phyloP scores from a whole-genome alignment of 768 basidiomycete species.

The Hypsizygus marmoreus region DNA sequence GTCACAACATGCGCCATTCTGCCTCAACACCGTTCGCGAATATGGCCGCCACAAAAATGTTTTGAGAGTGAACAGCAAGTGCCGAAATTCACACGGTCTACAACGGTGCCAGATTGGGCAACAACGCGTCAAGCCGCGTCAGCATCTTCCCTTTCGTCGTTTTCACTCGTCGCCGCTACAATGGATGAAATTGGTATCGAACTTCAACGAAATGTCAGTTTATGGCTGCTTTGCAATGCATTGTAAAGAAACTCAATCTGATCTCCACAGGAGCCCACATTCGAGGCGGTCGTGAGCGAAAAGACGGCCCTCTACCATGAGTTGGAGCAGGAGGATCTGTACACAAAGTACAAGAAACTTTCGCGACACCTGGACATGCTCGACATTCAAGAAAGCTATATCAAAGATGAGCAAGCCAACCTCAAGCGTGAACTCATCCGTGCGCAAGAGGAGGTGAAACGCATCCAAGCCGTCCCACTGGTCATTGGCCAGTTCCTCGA shows the following conservation, averaged over 20 bases:
- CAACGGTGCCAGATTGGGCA: conserved; percentile 33
- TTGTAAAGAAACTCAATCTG: conserved; percentile 3
- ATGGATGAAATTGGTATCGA: conserved; percentile 95
- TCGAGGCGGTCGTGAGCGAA: conserved; percentile 85
- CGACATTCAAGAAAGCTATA: conserved; percentile 92
- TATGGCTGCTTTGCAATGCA: background rate
- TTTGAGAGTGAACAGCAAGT: conserved; percentile 3
- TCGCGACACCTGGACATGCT: conserved; percentile 94
- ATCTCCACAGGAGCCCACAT: conserved; percentile 76
- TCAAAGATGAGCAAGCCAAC: conserved; percentile 98
- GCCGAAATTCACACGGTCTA: conserved; percentile 41
- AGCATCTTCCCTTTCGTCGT: conserved; percentile 33
- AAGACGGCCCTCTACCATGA: conserved; percentile 87
- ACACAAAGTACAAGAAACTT: conserved; percentile 97
- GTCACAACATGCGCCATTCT: conserved; percentile 85
- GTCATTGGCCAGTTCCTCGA: conserved; percentile 99
- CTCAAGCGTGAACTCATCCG: conserved; percentile 97
- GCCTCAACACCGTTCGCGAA: too few relatives aligned
- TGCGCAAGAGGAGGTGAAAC: conserved; percentile 99
- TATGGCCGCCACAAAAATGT: conserved; percentile 11
- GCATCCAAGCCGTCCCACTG: conserved; percentile 97
- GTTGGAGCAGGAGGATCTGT: conserved; percentile 90
- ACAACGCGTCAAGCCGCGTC: conserved; percentile 51
- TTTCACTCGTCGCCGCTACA: conserved; percentile 25
- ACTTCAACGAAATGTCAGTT: conserved; percentile 71